Conservation (phyloP, 495 filamentous ascomycete species). For the Hypoxylon subgilvum region DNA sequence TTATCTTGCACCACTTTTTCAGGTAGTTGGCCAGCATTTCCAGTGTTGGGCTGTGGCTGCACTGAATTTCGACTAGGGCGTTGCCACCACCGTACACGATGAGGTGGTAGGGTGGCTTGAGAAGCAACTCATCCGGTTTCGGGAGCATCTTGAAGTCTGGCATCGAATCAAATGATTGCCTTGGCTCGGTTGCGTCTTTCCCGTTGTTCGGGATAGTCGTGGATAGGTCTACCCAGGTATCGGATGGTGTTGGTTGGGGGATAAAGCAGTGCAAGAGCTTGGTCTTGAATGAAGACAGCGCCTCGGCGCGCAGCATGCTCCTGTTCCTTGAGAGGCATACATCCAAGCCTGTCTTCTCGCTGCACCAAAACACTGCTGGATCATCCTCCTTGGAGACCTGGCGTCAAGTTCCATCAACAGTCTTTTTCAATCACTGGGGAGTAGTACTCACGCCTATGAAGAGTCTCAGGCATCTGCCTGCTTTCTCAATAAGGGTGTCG, state of each 20-base stretch:
- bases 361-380: too few relatives aligned
- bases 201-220: too few relatives aligned
- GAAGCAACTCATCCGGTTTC: conserved; percentile 46
- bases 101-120: conserved; percentile 50
- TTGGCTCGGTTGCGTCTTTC: too few relatives aligned
- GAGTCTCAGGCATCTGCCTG: conserved; percentile 38
- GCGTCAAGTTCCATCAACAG: background rate
- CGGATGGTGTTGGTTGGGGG: too few relatives aligned
- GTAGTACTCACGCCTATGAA: conserved; percentile 39
- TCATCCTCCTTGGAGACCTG: conserved; percentile 4
- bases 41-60: conserved; percentile 49
- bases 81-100: conserved; percentile 22
- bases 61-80: conserved; percentile 39
- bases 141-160: conserved; percentile 41
- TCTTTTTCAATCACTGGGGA: background rate
- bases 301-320: too few relatives aligned
- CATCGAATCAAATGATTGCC: conserved; percentile 37
- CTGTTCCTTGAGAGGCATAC: too few relatives aligned
- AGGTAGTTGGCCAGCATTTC: conserved; percentile 48
- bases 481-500: too few relatives aligned
- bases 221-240: too few relatives aligned
- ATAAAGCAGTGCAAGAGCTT: too few relatives aligned
- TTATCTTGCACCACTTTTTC: conserved; percentile 46
- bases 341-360: too few relatives aligned
- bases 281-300: too few relatives aligned